Evolutionary conservation across 441 rosid species (phyloP), one percentile per base, ranked within the genome.

Genomic region (Manihot esculenta): DNA sequence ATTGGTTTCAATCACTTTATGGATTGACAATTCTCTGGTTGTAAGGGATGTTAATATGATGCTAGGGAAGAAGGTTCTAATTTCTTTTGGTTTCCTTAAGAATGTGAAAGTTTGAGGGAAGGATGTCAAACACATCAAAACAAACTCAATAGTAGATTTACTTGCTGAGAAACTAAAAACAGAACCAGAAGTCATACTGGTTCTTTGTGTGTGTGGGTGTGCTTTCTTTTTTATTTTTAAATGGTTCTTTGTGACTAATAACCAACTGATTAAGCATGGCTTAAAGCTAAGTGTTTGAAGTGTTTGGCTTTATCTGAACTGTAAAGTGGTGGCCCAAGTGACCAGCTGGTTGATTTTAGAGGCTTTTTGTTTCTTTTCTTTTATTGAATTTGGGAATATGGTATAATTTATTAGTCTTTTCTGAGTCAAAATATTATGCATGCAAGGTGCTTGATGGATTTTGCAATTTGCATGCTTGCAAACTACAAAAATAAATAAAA

Each of bases 291-390:
- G 23, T 65, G 10, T 49, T 27, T 48, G 18, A 64, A 49, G 55
- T 47, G 55, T 14, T 64, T 65, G 42, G 23, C 23, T 26, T 48
- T 48, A 47, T 64, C 49, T 62, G 4, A 62, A 42, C 13, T 10
- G 10, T 35, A 13, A 26, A 33, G 48, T 23, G 33, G 18, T 24
- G 14, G 15, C 17, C n/a, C n/a, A n/a, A 5, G 47, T 8, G 17
- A 18, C 69, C 54, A 50, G 69, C 24, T 26, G 42, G 21, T 64
- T 27, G 41, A 15, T 64, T 26, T 49, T 64, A 45, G 49, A 45
- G 49, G 49, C 4, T 50, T n/a, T 50, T 50, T 5, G n/a, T n/a
- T n/a, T n/a, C n/a, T n/a, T n/a, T n/a, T n/a, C n/a, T n/a, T n/a
- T n/a, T 60, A 10, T 60, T 60, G 47, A 6, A n/a, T 60, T 15